Evolutionary conservation across 352 stramenopile genomes (phyloP).

Genomic region (Pythium dissimile): DNA sequence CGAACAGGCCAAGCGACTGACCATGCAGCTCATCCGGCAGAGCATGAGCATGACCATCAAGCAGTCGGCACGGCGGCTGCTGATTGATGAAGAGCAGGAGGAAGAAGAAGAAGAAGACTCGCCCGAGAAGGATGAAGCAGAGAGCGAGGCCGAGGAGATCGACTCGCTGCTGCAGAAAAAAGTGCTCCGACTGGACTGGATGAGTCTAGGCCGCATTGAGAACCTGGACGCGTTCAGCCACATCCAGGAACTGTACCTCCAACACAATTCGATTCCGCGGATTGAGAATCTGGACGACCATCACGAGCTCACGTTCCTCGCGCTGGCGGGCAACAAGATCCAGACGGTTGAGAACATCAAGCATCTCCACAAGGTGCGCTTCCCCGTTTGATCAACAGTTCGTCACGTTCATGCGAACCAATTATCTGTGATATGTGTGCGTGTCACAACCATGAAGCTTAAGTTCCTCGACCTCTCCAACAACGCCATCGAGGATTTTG

Average conservation of each 20-base stretch:
- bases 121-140: constrained; percentile 8
- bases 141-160: constrained; percentile 45
- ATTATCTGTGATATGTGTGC: no score
- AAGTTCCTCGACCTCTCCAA: constrained; percentile 76
- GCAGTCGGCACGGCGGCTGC: background rate
- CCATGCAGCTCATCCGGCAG: constrained; percentile 68
- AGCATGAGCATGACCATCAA: constrained; percentile 23
- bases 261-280: constrained; percentile 65
- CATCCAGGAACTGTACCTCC: constrained; percentile 70
- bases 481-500: constrained; percentile 69
- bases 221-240: constrained; percentile 76
- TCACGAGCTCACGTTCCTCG: constrained; percentile 50
- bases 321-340: constrained; percentile 64
- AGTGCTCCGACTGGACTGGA: constrained; percentile 65
- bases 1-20: constrained; percentile 42
- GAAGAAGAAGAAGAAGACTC: constrained; percentile 15
- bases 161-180: constrained; percentile 47
- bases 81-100: background rate
- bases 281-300: constrained; percentile 70
- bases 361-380: constrained; percentile 44
- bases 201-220: constrained; percentile 66
- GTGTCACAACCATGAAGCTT: no score
- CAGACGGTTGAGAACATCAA: constrained; percentile 52
- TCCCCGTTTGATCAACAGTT: background rate
- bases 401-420: no score